Percentiles rank a stretch among this genome's conserved stretches.
phyloP scores from a whole-genome alignment of 306 rosid genomes.

The Begonia masoniana region DNA sequence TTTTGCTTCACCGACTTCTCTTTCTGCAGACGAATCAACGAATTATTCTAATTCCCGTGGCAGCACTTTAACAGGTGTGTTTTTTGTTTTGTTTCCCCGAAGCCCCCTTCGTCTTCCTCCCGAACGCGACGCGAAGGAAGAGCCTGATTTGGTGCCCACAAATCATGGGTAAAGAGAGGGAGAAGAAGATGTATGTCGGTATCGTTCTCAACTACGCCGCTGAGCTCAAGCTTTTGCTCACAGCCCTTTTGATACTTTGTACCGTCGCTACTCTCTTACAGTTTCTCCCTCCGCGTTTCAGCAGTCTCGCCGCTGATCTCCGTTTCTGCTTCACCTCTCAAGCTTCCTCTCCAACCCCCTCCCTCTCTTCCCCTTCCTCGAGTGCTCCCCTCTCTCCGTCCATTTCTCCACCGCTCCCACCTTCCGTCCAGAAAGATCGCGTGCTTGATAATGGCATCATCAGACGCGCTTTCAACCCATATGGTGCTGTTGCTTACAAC shows the following conservation, averaged over 20 bases:
- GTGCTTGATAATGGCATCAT: conserved; percentile 29
- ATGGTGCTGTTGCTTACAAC: conserved; percentile 72
- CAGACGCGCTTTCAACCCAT: conserved; percentile 47
- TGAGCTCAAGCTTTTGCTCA: conserved; percentile 58
- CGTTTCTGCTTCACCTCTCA: conserved; percentile 35
- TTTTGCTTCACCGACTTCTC: no score
- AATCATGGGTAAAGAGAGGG: conserved; percentile 41
- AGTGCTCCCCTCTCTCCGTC: conserved; percentile 4
- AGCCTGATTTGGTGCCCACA: not conserved
- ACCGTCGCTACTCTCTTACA: conserved; percentile 63
- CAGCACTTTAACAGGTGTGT: no score
- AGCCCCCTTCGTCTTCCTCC: no score
- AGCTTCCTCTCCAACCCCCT: not conserved
- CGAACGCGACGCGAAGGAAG: no score
- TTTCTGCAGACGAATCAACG: no score
- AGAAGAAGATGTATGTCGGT: conserved; percentile 40
- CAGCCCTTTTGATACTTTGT: conserved; percentile 55
- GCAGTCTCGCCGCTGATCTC: conserved; percentile 75
- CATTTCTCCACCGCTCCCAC: conserved; percentile 6
- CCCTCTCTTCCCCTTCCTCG: conserved; percentile 1
- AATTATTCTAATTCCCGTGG: no score
- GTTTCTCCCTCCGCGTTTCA: conserved; percentile 75
- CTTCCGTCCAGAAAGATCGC: conserved; percentile 11
- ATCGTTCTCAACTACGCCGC: conserved; percentile 41
- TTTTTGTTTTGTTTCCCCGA: no score